Conservation (phyloP, 495 filamentous ascomycete species). For the Jackrogersella minutella region DNA sequence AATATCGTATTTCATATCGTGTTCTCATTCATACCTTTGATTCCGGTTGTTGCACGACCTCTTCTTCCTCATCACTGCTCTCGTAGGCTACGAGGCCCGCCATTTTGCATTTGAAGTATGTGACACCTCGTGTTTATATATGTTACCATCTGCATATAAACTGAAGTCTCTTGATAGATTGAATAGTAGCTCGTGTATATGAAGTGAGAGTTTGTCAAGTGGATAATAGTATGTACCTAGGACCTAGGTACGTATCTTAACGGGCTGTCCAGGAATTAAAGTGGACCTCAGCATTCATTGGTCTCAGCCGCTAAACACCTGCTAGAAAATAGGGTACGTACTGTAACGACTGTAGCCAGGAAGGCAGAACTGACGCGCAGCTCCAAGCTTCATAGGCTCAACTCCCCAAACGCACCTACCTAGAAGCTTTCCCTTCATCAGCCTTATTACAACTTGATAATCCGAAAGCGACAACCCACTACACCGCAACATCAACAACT, state of each 20-base stretch:
- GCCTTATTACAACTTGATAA: constrained; percentile 11
- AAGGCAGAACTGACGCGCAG: constrained; percentile 49
- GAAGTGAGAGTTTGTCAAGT: constrained; percentile 1
- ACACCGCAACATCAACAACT: neutral
- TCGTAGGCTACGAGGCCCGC: constrained; percentile 73
- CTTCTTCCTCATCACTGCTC: constrained; percentile 80
- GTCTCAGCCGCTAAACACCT: constrained; percentile 9
- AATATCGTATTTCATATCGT: constrained; percentile 20
- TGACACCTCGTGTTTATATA: neutral
- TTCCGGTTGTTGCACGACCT: constrained; percentile 42
- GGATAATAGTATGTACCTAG: neutral
- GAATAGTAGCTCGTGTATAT: neutral
- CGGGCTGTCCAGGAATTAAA: neutral
- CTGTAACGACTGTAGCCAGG: constrained; percentile 2
- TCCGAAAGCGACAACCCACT: constrained; percentile 13
- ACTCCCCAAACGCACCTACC: constrained; percentile 30
- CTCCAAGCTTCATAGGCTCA: constrained; percentile 27
- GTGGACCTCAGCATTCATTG: neutral
- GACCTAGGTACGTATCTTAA: constrained; percentile 12
- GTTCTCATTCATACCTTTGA: constrained; percentile 46
- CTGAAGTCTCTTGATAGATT: too few species aligned
- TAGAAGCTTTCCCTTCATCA: constrained; percentile 33
- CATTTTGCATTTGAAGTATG: constrained; percentile 54
- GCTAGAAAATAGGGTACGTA: constrained; percentile 8
- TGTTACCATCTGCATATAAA: too few species aligned